phyloP scores from a whole-genome alignment of 352 stramenopile species.

The Plasmopara muralis region DNA sequence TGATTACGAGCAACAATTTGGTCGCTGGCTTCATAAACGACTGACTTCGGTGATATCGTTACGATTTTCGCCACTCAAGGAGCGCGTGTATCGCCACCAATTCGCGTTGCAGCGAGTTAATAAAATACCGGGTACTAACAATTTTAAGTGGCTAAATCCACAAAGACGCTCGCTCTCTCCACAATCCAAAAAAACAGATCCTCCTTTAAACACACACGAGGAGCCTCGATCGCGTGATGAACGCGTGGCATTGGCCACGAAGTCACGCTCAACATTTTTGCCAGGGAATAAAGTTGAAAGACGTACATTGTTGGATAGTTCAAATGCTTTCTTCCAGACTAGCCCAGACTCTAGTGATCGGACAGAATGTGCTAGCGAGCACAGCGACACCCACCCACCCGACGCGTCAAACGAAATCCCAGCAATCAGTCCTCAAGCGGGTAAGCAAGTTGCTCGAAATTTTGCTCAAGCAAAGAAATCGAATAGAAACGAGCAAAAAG shows the following conservation, averaged over 20 bases:
- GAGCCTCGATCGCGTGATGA: neutral
- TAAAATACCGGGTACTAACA: neutral
- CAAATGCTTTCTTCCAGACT: neutral
- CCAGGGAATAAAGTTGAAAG: no score
- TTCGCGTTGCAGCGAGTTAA: slow-evolving; percentile 12
- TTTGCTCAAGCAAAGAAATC: no score
- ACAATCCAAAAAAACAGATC: no score
- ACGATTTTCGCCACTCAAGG: slow-evolving; percentile 10
- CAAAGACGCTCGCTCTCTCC: no score
- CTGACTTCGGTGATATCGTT: slow-evolving; percentile 11
- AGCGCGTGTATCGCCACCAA: slow-evolving; percentile 17
- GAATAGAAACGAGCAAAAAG: no score
- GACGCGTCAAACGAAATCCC: neutral
- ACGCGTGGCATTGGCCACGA: neutral
- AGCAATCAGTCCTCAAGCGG: neutral
- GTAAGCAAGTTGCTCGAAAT: neutral
- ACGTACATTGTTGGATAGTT: no score
- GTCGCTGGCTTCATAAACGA: slow-evolving; percentile 15
- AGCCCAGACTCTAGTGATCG: neutral
- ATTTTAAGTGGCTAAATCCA: neutral
- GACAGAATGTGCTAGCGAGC: neutral
- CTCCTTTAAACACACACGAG: neutral
- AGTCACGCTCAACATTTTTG: neutral
- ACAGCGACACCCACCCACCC: neutral
- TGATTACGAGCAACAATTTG: slow-evolving; percentile 16